Base-by-base conservation (phyloP, 371 early-diverging fungal genomes). In the Conidiobolus incongruus region DNA sequence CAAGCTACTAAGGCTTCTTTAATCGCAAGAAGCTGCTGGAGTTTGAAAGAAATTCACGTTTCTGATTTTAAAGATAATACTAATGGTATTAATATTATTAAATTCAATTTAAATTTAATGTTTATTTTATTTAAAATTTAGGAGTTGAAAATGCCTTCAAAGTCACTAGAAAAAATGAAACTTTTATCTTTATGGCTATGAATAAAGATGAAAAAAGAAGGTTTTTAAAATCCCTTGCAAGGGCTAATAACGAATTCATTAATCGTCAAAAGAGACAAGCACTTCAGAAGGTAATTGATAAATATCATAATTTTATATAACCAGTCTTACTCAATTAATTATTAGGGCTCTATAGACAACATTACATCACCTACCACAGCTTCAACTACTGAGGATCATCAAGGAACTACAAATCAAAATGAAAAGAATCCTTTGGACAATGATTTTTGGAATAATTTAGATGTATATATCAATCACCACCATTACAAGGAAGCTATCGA, bases 401-500 rank as follows among this genome's bases (percentile, higher is more conserved):
- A n/a, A n/a, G n/a, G n/a, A n/a, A n/a, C n/a, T n/a, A n/a, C n/a
- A n/a, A n/a, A n/a, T n/a, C n/a, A n/a, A n/a, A n/a, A n/a, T n/a
- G n/a, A n/a, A n/a, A n/a, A n/a, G n/a, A n/a, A n/a, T n/a, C n/a
- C n/a, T n/a, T n/a, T 43, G 2, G 23, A 16, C 12, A 33, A 20
- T 15, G 43, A 43, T 4, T 43, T 43, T 21, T 43, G 43, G 43
- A 33, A 43, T 29, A 4, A 12, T 5, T 32, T 43, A 19, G 43
- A 43, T 29, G 23, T 43, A 2, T 31, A 2, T 32, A 24, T 43
- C 20, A 22, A 5, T 33, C 43, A 43, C 6, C 43, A 43, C 34
- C 32, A 34, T 5, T 43, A 43, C 21, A 24, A 43, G n/a, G 30
- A 29, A 6, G 26, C 15, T 2, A 33, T 43, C 2, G 30, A 43